Evolutionary conservation across 179 eudicot genomes (phyloP), one percentile per base, ranked within the genome.

Genomic region (Camellia oleifera): DNA sequence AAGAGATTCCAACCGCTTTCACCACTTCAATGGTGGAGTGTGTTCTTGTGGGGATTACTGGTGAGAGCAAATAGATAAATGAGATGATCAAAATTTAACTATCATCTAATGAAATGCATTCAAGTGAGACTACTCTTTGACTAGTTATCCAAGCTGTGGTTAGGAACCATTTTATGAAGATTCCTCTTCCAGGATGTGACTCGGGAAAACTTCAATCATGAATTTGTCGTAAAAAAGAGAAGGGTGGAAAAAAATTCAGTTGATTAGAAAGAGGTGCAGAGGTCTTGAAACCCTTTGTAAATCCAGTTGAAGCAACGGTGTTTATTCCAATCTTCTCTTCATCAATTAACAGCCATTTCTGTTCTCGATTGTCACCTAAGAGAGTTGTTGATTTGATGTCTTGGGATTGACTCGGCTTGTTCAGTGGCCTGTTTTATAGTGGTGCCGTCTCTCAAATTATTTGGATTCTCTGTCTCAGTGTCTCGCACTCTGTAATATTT

Each of bases 21-120:
- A 92, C 86, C 94, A 92, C 85, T 92, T 92, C 75, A 88, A 70
- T 70, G 86, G 78, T 26, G 97, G 97, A 0, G 71, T 78, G 11
- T 92, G 97, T 80, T 88, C 94, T 66, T 92, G 97, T 86, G 92
- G 95, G 69, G 97, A 92, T 78, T 92, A 92, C 77, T 92, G 97
- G 97, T 92, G 85, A 87, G 13, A 79, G 63, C 26, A 58, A 56
- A 76, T 11, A 77, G 74, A 17, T 7, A 26, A 46, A 81, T 15
- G 63, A 54, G 57, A 40, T 15, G 17, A 67, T 40, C 20, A 66
- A 54, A 26, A 11, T 76, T 13, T 62, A 9, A 32, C 7, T 67
- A 11, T 11, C 13, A 40, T 40, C 40, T 2, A 76, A n/a, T 17
- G 26, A 18, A 42, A 7, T 32, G 72, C 79, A 64, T 52, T 63